These are phyloP conservation scores for Ceratobasidium sp. DNA, from an alignment of 1,284 basidiomycete genomes.

Conservation along the genomic window DNA sequence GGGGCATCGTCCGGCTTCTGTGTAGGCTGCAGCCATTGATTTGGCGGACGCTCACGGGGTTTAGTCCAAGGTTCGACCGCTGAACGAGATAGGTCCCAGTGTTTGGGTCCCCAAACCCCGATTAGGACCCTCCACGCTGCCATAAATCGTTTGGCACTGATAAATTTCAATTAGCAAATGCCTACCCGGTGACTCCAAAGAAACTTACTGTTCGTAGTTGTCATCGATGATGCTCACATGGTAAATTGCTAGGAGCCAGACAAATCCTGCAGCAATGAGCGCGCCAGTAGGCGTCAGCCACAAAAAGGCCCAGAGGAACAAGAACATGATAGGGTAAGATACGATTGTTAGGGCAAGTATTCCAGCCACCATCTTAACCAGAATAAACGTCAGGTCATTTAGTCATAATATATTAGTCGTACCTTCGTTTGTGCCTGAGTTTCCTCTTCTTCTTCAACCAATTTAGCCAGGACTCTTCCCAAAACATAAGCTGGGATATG, in stretches of 20 bases:
- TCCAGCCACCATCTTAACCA: conserved; percentile 71
- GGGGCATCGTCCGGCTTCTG: conserved; percentile 52
- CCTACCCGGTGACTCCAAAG: neutral
- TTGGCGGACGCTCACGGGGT: conserved; percentile 70
- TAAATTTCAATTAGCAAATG: conserved; percentile 44
- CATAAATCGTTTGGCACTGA: conserved; percentile 79
- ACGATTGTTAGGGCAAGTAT: conserved; percentile 72
- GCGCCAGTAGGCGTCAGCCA: conserved; percentile 70
- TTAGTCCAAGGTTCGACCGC: conserved; percentile 80
- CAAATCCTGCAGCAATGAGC: conserved; percentile 59
- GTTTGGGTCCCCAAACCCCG: conserved; percentile 87
- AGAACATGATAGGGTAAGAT: conserved; percentile 84
- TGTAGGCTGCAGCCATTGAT: conserved; percentile 70
- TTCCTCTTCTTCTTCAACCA: conserved; percentile 89
- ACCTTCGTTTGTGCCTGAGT: conserved; percentile 91
- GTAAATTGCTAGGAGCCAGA: conserved; percentile 82
- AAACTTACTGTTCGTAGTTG: conserved; percentile 80
- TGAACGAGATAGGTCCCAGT: conserved; percentile 76
- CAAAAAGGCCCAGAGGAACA: conserved; percentile 82
- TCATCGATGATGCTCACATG: conserved; percentile 79
- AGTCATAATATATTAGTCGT: neutral
- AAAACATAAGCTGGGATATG: conserved; percentile 87
- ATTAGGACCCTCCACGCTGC: conserved; percentile 91
- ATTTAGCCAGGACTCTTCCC: conserved; percentile 74
- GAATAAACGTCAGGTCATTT: neutral